Percentiles rank a stretch among this genome's conserved stretches.
These are phyloP conservation scores for Fusarium coicis DNA, from an alignment of 2,329 filamentous ascomycete species.

Conservation along the genomic window DNA sequence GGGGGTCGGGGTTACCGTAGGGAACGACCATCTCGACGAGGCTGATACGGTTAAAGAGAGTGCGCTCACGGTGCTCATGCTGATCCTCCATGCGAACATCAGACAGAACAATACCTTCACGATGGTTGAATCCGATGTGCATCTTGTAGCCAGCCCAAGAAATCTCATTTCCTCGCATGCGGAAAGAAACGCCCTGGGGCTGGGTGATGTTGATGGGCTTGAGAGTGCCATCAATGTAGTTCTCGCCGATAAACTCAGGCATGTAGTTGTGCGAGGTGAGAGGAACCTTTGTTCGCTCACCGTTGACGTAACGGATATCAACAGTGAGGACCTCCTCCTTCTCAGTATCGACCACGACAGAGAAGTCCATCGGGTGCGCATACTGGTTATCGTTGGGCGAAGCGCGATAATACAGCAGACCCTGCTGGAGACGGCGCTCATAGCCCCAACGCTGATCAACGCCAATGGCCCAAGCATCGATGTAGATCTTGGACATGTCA, in stretches of 20 bases:
- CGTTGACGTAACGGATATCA: constrained; percentile 53
- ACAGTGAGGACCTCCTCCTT: constrained; percentile 61
- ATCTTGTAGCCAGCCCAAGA: constrained; percentile 76
- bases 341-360: constrained; percentile 56
- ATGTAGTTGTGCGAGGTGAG: constrained; percentile 53
- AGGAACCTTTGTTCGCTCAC: constrained; percentile 59
- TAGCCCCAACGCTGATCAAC: constrained; percentile 83
- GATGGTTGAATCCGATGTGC: constrained; percentile 76
- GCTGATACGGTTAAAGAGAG: constrained; percentile 74
- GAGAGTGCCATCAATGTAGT: constrained; percentile 50
- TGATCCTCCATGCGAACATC: constrained; percentile 72
- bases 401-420: constrained; percentile 83
- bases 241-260: constrained; percentile 49
- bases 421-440: constrained; percentile 78
- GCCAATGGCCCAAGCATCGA: constrained; percentile 87
- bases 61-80: constrained; percentile 56
- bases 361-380: constrained; percentile 66
- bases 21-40: constrained; percentile 78
- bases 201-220: constrained; percentile 55
- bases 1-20: constrained; percentile 82
- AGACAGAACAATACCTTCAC: constrained; percentile 77
- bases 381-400: constrained; percentile 75
- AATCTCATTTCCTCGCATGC: constrained; percentile 60
- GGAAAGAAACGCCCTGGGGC: constrained; percentile 55
- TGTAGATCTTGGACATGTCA: constrained; percentile 86